phyloP scores from a whole-genome alignment of 2,329 filamentous ascomycete species.

The Cladosporium austrohemisphaericum region DNA sequence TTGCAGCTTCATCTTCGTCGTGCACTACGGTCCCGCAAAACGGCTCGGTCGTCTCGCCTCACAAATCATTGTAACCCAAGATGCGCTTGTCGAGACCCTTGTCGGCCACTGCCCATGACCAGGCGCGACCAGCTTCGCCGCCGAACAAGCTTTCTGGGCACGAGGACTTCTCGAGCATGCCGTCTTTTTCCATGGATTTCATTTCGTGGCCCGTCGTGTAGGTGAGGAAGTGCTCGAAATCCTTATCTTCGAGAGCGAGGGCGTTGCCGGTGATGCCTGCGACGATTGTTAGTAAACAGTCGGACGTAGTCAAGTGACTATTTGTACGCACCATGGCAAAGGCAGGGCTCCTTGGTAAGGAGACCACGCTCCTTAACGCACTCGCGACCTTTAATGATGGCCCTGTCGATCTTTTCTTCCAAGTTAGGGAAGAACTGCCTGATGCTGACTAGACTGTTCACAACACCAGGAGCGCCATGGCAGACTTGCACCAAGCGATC shows the following conservation, averaged over 20 bases:
- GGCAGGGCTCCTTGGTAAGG: constrained; percentile 60
- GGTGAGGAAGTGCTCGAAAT: constrained; percentile 56
- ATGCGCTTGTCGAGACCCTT: constrained; percentile 45
- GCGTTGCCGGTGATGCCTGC: constrained; percentile 59
- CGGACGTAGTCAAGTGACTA: not conserved
- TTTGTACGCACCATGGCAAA: constrained; percentile 51
- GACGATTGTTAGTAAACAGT: constrained; percentile 26
- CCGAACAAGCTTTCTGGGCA: constrained; percentile 50
- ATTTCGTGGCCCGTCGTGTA: constrained; percentile 56
- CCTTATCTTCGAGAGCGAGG: constrained; percentile 49
- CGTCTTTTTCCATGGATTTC: constrained; percentile 50
- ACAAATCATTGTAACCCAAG: constrained; percentile 51
- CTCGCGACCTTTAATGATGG: constrained; percentile 50
- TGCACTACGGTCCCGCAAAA: not conserved
- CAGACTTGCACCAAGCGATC: constrained; percentile 61
- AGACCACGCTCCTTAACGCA: constrained; percentile 57
- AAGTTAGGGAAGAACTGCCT: constrained; percentile 55
- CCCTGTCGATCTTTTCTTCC: constrained; percentile 50
- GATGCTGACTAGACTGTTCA: constrained; percentile 56
- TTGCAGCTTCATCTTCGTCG: not conserved
- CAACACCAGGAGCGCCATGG: constrained; percentile 62
- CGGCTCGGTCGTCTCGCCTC: no score
- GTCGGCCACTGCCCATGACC: constrained; percentile 44
- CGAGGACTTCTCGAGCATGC: constrained; percentile 50
- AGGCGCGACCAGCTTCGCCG: constrained; percentile 40